Percentiles rank a stretch among this genome's conserved stretches.
These are phyloP conservation scores for Chrysoporthe deuterocubensis DNA, from an alignment of 2,329 filamentous ascomycete species.

Conservation along the genomic window DNA sequence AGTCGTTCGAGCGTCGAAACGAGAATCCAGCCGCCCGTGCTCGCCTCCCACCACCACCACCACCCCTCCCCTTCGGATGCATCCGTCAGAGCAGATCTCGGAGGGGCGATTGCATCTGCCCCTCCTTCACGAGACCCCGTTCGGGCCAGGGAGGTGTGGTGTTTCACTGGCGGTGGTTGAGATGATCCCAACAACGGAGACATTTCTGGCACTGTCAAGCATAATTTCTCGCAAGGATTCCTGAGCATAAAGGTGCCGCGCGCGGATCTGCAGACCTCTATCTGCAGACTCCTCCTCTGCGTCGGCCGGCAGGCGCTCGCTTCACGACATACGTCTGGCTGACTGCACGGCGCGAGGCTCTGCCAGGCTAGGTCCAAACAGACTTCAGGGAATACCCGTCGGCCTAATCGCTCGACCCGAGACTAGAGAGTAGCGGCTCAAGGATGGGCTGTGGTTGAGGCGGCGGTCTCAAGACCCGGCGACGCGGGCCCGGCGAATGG, in stretches of 20 bases:
- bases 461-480: not conserved
- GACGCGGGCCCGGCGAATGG: not conserved
- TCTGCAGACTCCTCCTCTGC: not conserved
- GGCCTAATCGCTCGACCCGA: not conserved
- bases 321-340: not conserved
- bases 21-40: slow-evolving; percentile 10
- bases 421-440: not conserved
- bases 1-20: slow-evolving; percentile 8
- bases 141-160: not conserved
- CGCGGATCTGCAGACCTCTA: too few species aligned
- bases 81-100: slow-evolving; percentile 12
- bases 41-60: slow-evolving; percentile 17
- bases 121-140: slow-evolving; percentile 1
- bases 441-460: not conserved
- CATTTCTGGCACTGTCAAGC: not conserved
- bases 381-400: slow-evolving; percentile 3
- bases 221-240: not conserved
- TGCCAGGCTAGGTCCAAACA: slow-evolving; percentile 11
- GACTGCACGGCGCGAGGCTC: slow-evolving; percentile 12
- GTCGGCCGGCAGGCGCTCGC: not conserved
- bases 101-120: slow-evolving; percentile 17
- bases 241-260: too few species aligned
- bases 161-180: not conserved
- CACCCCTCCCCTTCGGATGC: slow-evolving; percentile 21
- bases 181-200: too few species aligned